Base-by-base conservation (phyloP, 169 alveolate species). In the Plasmodium gallinaceum region DNA sequence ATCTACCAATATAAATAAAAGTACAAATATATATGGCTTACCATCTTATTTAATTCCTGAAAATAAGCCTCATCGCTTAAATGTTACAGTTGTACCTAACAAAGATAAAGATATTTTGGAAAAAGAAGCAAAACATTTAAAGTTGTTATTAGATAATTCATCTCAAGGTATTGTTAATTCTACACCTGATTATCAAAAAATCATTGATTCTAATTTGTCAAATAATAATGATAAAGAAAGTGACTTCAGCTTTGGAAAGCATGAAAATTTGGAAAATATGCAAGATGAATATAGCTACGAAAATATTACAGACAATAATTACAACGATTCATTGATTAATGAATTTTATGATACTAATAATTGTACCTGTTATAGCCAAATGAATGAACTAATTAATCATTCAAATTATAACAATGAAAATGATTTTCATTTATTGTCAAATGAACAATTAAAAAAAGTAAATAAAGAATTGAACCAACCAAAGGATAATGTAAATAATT, bases 151-250 rank as follows among this genome's bases (percentile, higher is more conserved):
- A 68, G 91, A 83, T 46, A 83, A 39, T 39, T 66, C 91, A 54
- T 83, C 91, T 57, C 71, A 83, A 83, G 91, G 91, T 10, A 83
- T 83, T 83, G 91, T 83, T 68, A 83, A 83, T 71, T 83, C 91
- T n/a, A 83, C 91, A 45, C 91, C 91, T 16, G 85, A 83, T 83
- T 83, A 83, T 66, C 91, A 83, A 48, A 83, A 83, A 52, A 68
- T 83, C 7, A 68, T 68, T 46, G 39, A 83, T 48, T 61, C 91
- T 20, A 45, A 18, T 45, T 32, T 54, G 32, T 83, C 91, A 45
- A 83, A 48, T 48, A 46, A 68, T n/a, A 83, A 83, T 24, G 91
- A 83, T 16, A 83, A 46, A 58, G 91, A 68, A 61, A 83, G 91
- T 61, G 85, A 83, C 58, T 83, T 83, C 62, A 83, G 91, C 48